These are phyloP conservation scores for Pseudotsuga menziesii DNA, from an alignment of 75 land plant species.

Conservation along the genomic window DNA sequence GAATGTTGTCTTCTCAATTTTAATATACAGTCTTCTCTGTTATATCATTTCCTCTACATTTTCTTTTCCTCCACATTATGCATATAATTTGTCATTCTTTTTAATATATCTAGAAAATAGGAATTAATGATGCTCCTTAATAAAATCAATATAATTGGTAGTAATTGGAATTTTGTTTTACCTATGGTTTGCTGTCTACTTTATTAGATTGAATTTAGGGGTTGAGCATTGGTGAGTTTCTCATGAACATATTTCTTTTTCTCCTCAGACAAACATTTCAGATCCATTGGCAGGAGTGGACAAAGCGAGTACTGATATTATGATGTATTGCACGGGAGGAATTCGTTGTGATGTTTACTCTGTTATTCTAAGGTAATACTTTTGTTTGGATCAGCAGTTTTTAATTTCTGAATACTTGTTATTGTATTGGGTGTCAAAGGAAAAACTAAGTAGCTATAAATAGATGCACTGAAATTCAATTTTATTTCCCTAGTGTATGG, in stretches of 20 bases:
- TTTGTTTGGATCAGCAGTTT: neutral
- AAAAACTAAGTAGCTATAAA: neutral
- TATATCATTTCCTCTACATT: neutral
- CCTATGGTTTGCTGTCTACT: neutral
- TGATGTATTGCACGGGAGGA: conserved; percentile 96
- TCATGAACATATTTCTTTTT: neutral
- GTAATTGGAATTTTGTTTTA: neutral
- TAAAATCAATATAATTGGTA: neutral
- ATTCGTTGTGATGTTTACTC: conserved; percentile 94
- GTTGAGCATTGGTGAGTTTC: neutral
- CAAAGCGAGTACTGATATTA: conserved; percentile 61
- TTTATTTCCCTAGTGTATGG: neutral
- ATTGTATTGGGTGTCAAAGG: neutral
- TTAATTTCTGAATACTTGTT: neutral
- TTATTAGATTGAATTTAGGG: neutral
- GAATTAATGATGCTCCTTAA: neutral
- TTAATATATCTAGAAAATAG: neutral
- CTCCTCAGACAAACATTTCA: conserved; percentile 9
- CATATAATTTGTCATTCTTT: neutral
- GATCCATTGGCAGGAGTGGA: conserved; percentile 71
- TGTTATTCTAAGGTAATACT: conserved; percentile 62
- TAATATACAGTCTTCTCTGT: too few relatives aligned
- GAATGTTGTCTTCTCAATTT: too few relatives aligned
- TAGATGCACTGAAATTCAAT: neutral
- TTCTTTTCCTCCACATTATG: neutral